Evolutionary conservation across 139 green algal species (phyloP), one percentile per base, ranked within the genome.

Genomic region (Desmodesmus armatus): DNA sequence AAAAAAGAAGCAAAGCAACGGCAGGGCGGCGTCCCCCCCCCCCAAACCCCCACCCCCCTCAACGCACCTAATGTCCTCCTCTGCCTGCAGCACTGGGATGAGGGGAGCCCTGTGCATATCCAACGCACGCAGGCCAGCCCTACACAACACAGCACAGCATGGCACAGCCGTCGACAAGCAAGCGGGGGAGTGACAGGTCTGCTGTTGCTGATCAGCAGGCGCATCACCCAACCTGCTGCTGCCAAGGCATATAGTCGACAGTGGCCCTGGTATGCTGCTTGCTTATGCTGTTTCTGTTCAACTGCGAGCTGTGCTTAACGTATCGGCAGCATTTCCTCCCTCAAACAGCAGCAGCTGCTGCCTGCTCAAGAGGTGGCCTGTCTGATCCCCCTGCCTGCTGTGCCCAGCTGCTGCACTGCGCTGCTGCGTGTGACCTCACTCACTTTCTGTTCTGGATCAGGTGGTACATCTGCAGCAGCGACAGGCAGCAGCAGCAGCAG

Each of bases 31-130:
- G n/a, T n/a, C n/a, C n/a, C n/a, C n/a, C n/a, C n/a, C n/a, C n/a
- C n/a, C n/a, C n/a, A n/a, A n/a, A n/a, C n/a, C n/a, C n/a, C n/a
- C n/a, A n/a, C n/a, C n/a, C n/a, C n/a, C n/a, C n/a, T n/a, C n/a
- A n/a, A n/a, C 41, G 75, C 55, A 93, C 90, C 86, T 84, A 29
- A 93, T 82, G 86, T 93, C 90, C 84, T 89, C 89, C 74, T 93
- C 90, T 27, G 90, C 90, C 67, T 91, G 87, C 51, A 93, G 53
- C 25, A 93, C 86, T 15, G 90, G 88, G 31, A 91, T 78, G 27
- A 93, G 47, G 40, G 67, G 55, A 71, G 88, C 65, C 87, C 90
- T 19, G 74, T 60, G 7, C 74, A 85, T 43, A 85, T 91, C 70
- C 29, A 87, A 55, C 25, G 82, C 82, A 65, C 29, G 53, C 43